A percentile compares a stretch with the other conserved stretches of the same genome.
These are phyloP conservation scores for Eimeria necatrix DNA, from an alignment of 169 alveolate species.

Conservation along the genomic window DNA sequence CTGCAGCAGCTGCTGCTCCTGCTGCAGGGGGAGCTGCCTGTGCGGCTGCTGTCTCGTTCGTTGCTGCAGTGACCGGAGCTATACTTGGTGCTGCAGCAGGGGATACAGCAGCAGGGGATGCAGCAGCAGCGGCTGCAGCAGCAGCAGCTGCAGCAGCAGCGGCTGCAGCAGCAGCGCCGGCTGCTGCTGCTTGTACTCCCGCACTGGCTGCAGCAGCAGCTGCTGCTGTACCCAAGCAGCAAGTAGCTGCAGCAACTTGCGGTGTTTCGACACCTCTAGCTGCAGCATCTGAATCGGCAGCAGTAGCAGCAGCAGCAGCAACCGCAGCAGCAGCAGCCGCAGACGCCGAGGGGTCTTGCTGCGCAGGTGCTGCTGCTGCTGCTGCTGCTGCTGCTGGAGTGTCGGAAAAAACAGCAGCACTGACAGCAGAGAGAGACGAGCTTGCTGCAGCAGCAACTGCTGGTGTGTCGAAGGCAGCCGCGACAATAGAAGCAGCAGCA, in stretches of 20 bases:
- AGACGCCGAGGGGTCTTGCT: background rate
- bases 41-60: too few species aligned
- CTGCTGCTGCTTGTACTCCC: background rate
- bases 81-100: conserved; percentile 15
- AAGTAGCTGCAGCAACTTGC: too few species aligned
- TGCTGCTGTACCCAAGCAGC: too few species aligned
- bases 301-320: too few species aligned
- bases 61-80: background rate
- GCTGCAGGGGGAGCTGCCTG: background rate
- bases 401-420: background rate
- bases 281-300: too few species aligned
- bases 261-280: too few species aligned
- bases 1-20: background rate
- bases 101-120: too few species aligned
- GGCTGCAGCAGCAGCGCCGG: background rate
- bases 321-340: too few species aligned
- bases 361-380: background rate
- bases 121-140: background rate
- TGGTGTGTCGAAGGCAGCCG: too few species aligned
- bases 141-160: background rate
- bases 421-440: background rate
- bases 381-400: background rate
- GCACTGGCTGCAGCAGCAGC: too few species aligned
- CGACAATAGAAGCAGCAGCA: too few species aligned
- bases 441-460: too few species aligned